A percentile compares a stretch with the other conserved stretches of the same genome.
These are phyloP conservation scores for Mycena chlorophos DNA, from an alignment of 768 basidiomycete genomes.

Conservation along the genomic window DNA sequence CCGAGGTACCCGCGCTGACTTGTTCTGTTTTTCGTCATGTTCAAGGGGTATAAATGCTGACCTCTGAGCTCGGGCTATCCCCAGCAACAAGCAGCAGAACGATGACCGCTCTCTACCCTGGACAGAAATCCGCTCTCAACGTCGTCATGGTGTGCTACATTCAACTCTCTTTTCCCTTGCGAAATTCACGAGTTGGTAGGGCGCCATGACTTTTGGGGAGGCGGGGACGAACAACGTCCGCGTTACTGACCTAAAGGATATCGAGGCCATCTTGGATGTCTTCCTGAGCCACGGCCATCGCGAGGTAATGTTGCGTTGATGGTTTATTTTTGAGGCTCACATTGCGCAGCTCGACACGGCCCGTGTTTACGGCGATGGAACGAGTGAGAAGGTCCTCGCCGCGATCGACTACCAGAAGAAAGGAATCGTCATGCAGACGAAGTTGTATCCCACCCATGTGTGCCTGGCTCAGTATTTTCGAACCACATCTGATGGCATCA, in stretches of 20 bases:
- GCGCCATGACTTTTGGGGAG: conserved; percentile 49
- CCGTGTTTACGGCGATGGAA: conserved; percentile 50
- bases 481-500: background rate
- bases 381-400: conserved; percentile 55
- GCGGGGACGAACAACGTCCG: conserved; percentile 41
- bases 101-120: background rate
- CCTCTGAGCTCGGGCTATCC: too few relatives aligned
- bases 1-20: too few relatives aligned
- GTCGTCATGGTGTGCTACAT: conserved; percentile 41
- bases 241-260: conserved; percentile 42
- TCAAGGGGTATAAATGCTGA: too few relatives aligned
- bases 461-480: background rate
- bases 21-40: too few relatives aligned
- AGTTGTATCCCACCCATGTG: conserved; percentile 47
- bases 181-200: conserved; percentile 26
- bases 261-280: conserved; percentile 49
- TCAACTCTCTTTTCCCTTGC: background rate
- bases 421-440: conserved; percentile 57
- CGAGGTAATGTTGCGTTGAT: conserved; percentile 31
- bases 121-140: conserved; percentile 38
- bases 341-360: conserved; percentile 58
- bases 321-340: too few relatives aligned
- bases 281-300: conserved; percentile 50
- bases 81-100: background rate
- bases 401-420: conserved; percentile 49